Base-by-base conservation (phyloP, 2,329 filamentous ascomycete species). In the Gnomoniopsis sp. region DNA sequence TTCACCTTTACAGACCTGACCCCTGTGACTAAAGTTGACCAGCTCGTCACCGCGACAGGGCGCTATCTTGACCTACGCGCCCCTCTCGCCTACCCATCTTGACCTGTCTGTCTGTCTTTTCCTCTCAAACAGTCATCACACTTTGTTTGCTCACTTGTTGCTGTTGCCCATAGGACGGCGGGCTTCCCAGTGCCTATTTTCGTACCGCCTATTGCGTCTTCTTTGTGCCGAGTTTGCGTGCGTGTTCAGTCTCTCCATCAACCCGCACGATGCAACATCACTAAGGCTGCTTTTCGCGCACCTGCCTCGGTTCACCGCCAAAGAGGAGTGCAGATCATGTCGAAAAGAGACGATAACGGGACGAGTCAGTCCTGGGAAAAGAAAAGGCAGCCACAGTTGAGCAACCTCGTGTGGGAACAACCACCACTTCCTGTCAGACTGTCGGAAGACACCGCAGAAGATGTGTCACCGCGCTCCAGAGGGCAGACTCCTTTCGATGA, bases 401-500 rank as follows among this genome's bases (percentile, higher is more conserved):
- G 33, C 21, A 11, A 48, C 11, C 51, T 55, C 22, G 43, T 58
- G 33, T 61, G 59, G 59, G 51, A 19, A 17, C 12, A 4, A 14
- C 23, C 17, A 14, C 53, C 53, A 30, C 49, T 47, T 22, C 49
- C 30, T 15, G 43, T 41, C 41, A 49, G 43, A 48, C 17, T 47
- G 30, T 47, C 49, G 14, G 43, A 38, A 8, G 46, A 50, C 22
- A 14, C 47, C 6, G n/a, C n/a, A n/a, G 59, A 58, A 30, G 51
- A 61, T 44, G 55, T 61, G 21, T 61, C 55, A 34, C 59, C 59
- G 14, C 47, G 59, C 41, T 61, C 59, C 7, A 53, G 44, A 49
- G 59, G 59, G 55, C 51, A 54, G 17, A 55, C 55, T 17, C 59
- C 59, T 17, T 17, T 61, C 23, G 50, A 36, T 15, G 33, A 52